Base-by-base conservation (phyloP, 768 basidiomycete species). In the Amanita jacksonii region DNA sequence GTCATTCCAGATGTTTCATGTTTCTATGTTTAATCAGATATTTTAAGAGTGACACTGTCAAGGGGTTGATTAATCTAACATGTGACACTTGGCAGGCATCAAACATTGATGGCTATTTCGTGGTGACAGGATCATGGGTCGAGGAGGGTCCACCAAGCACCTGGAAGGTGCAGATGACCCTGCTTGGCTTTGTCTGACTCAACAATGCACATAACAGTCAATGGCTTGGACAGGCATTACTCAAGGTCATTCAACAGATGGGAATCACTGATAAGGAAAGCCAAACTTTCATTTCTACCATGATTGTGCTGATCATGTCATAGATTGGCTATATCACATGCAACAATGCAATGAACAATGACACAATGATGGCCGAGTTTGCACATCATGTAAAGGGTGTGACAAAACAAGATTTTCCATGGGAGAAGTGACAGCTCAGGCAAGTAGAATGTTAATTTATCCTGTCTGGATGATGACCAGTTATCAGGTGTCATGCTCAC, bases 61-160 rank as follows among this genome's bases (percentile, higher is more conserved):
- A 40, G 22, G 39, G 39, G 4, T 18, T 5, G 5, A 18, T 40
- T 24, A 40, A 30, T 12, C 20, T 40, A 10, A 40, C 39, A 8
- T 40, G 23, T 30, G 39, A 40, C 12, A 18, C 39, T 16, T 40
- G 39, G 39, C 39, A 40, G 28, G 39, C 20, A 36, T 41, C 30
- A 8, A 67, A 64, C 46, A 47, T 50, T 1, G 64, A 69, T 50
- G 57, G 51, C 1, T 71, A 70, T 49, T 65, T 64, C 49, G 66
- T 58, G 0, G 60, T 65, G 6, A 69, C 61, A 0, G 63, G 56
- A 1, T 63, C 66, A 39, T 69, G 67, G 65, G 62, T 66, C 35
- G 61, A 67, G 27, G 61, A 65, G 49, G 37, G 13, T 1, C 16
- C 22, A 1, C 47, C 52, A 9, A 49, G 47, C 0, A 33, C 51